Conservation (phyloP, 306 rosid genomes). For the Spatholobus suberectus region DNA sequence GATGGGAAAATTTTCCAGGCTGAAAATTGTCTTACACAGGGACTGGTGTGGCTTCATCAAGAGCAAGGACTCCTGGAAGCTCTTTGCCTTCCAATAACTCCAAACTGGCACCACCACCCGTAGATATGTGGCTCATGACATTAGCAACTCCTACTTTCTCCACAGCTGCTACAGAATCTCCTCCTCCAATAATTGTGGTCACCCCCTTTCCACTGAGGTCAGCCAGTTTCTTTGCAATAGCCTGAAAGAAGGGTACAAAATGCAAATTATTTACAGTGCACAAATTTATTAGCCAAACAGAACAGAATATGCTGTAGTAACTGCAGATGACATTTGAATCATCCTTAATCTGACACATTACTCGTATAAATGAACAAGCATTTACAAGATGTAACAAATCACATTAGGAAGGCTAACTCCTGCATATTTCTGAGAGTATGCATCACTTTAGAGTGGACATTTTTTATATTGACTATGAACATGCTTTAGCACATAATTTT, state of each 20-base stretch:
- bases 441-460: conserved; percentile 22
- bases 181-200: conserved; percentile 99
- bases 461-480: conserved; percentile 7
- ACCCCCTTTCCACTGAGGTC: conserved; percentile 96
- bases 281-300: not conserved
- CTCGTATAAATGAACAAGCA: conserved; percentile 9
- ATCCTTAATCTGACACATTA: conserved; percentile 6
- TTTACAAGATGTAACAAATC: conserved; percentile 11
- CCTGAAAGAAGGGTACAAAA: conserved; percentile 53
- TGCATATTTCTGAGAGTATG: not conserved
- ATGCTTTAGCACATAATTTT: not conserved
- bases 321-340: conserved; percentile 14
- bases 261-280: not conserved
- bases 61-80: conserved; percentile 99
- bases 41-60: conserved; percentile 82
- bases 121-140: conserved; percentile 99
- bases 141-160: conserved; percentile 97
- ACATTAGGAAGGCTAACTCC: not conserved
- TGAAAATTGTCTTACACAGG: conserved; percentile 71
- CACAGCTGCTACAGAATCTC: conserved; percentile 98
- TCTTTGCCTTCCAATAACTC: conserved; percentile 98
- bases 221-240: conserved; percentile 92
- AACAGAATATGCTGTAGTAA: not conserved
- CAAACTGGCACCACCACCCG: conserved; percentile 99
- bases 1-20: conserved; percentile 38